Conservation (phyloP, 2,329 filamentous ascomycete species). For the Penicillium sp. region DNA sequence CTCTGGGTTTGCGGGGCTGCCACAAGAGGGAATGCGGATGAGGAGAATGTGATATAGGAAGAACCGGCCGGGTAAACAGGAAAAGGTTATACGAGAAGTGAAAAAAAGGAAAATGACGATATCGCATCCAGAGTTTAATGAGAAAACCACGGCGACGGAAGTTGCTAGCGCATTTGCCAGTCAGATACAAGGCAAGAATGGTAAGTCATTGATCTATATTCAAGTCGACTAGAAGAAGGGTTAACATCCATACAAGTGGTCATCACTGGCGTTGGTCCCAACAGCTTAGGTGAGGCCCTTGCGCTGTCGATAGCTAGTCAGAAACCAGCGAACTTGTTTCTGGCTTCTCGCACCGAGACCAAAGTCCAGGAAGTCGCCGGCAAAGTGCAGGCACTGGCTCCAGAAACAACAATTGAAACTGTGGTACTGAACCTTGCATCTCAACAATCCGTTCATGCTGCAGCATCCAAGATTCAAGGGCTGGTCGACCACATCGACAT, state of each 20-base stretch:
- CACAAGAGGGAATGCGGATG: background rate
- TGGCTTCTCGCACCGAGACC: slow-evolving; percentile 37
- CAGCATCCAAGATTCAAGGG: slow-evolving; percentile 23
- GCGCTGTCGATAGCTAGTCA: slow-evolving; percentile 35
- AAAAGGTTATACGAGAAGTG: background rate
- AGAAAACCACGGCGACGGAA: slow-evolving; percentile 37
- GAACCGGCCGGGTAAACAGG: background rate
- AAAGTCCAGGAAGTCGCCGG: slow-evolving; percentile 35
- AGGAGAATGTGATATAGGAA: background rate
- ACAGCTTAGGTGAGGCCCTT: slow-evolving; percentile 35
- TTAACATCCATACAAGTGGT: slow-evolving; percentile 28
- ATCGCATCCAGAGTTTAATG: slow-evolving; percentile 38
- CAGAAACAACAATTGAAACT: background rate
- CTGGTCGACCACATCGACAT: slow-evolving; percentile 27
- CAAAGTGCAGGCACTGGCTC: slow-evolving; percentile 14
- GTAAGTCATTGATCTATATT: background rate
- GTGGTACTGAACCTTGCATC: slow-evolving; percentile 29
- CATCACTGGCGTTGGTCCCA: slow-evolving; percentile 41
- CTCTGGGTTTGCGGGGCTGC: background rate
- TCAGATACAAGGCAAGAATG: slow-evolving; percentile 20
- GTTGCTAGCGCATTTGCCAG: slow-evolving; percentile 28
- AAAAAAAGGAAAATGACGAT: slow-evolving; percentile 17
- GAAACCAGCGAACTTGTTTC: slow-evolving; percentile 33
- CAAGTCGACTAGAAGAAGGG: background rate
- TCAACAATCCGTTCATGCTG: slow-evolving; percentile 25